These are phyloP conservation scores for Talaromyces stipitatus DNA, from an alignment of 495 filamentous ascomycete genomes.

Conservation along the genomic window DNA sequence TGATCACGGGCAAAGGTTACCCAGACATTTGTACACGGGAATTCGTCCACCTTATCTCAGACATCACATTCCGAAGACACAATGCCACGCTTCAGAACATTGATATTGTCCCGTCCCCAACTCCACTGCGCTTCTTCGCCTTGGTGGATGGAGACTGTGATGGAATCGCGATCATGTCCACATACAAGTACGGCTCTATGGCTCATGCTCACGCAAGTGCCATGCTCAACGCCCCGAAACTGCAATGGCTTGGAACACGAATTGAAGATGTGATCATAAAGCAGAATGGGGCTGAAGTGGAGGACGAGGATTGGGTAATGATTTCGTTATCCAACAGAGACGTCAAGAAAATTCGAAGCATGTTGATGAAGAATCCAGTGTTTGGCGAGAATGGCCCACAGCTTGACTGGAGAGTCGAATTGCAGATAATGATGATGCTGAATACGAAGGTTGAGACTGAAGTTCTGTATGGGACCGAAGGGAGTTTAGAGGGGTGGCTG, in stretches of 20 bases:
- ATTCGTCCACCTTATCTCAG: constrained; percentile 42
- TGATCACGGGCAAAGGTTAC: constrained; percentile 85
- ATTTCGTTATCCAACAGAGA: constrained; percentile 56
- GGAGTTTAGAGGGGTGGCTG: constrained; percentile 58
- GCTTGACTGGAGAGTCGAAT: constrained; percentile 50
- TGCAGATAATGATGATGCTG: constrained; percentile 83
- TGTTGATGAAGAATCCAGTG: constrained; percentile 51
- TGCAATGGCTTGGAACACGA: constrained; percentile 71
- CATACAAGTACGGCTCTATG: constrained; percentile 78
- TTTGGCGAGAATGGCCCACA: constrained; percentile 42
- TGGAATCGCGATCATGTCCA: constrained; percentile 77
- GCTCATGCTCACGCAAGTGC: constrained; percentile 63
- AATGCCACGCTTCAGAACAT: not conserved
- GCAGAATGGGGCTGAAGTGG: constrained; percentile 6
- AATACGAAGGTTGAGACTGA: constrained; percentile 89
- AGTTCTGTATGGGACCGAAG: constrained; percentile 55
- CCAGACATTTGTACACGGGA: constrained; percentile 76
- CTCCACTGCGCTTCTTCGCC: constrained; percentile 47
- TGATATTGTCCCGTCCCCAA: constrained; percentile 9
- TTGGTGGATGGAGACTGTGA: constrained; percentile 85
- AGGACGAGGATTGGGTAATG: constrained; percentile 27
- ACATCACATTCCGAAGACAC: constrained; percentile 12
- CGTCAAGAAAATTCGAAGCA: constrained; percentile 54
- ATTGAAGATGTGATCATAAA: constrained; percentile 46
- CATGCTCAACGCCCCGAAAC: constrained; percentile 43